phyloP scores from a whole-genome alignment of 2,329 filamentous ascomycete genomes.

The Aspergillus sp. region DNA sequence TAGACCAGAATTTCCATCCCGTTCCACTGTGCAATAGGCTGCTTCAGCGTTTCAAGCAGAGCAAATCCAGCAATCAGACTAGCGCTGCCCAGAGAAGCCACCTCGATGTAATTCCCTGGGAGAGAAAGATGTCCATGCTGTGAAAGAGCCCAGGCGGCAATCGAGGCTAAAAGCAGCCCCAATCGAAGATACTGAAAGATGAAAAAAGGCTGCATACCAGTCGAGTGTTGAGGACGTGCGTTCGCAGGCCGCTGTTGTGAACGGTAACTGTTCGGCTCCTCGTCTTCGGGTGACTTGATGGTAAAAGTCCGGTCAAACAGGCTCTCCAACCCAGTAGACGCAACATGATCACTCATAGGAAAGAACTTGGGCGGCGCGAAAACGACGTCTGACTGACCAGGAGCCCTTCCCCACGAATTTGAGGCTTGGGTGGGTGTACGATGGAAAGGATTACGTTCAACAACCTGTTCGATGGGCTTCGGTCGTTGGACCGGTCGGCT shows the following conservation, averaged over 20 bases:
- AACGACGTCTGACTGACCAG: constrained; percentile 22
- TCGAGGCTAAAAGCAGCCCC: constrained; percentile 26
- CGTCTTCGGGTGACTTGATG: constrained; percentile 30
- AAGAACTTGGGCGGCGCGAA: constrained; percentile 49
- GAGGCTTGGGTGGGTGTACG: constrained; percentile 26
- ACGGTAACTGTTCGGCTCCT: constrained; percentile 19
- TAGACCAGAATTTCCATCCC: constrained; percentile 39
- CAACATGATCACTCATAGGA: constrained; percentile 36
- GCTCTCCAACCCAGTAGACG: constrained; percentile 46
- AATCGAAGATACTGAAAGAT: constrained; percentile 30
- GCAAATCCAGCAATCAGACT: constrained; percentile 41
- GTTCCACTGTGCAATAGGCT: constrained; percentile 36
- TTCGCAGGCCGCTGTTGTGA: constrained; percentile 9
- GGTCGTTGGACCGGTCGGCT: constrained; percentile 24
- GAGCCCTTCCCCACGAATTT: constrained; percentile 17
- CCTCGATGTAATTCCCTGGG: constrained; percentile 38
- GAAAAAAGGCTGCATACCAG: constrained; percentile 16
- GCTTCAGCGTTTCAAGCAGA: constrained; percentile 37
- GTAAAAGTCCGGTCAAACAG: constrained; percentile 47
- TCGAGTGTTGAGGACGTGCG: constrained; percentile 2
- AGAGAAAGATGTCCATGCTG: constrained; percentile 28
- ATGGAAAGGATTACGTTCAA: constrained; percentile 38
- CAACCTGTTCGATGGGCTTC: constrained; percentile 34
- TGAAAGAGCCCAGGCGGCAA: constrained; percentile 32
- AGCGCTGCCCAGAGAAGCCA: constrained; percentile 35